These are phyloP conservation scores for Pestalotiopsis sp. DNA, from an alignment of 2,329 filamentous ascomycete genomes.

Conservation along the genomic window DNA sequence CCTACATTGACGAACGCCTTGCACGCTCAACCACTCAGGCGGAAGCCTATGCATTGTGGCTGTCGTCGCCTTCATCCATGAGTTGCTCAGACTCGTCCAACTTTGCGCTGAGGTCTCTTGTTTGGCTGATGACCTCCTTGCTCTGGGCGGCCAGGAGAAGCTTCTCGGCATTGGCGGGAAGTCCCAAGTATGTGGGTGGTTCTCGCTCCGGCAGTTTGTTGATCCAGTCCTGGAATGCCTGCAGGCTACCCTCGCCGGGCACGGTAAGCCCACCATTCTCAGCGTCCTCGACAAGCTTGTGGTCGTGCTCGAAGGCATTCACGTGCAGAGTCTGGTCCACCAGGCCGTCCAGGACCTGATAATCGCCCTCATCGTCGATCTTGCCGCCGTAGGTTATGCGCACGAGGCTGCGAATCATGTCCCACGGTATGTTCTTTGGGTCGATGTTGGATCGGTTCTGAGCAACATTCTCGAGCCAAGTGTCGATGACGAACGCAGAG, in stretches of 20 bases:
- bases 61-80: slow-evolving; percentile 59
- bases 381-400: slow-evolving; percentile 97
- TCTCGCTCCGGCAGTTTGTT: slow-evolving; percentile 90
- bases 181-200: slow-evolving; percentile 89
- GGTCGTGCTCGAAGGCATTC: slow-evolving; percentile 86
- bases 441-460: slow-evolving; percentile 89
- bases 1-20: background rate
- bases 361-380: slow-evolving; percentile 89
- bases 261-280: slow-evolving; percentile 64
- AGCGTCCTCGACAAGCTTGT: slow-evolving; percentile 76
- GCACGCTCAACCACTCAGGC: background rate
- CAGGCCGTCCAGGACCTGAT: slow-evolving; percentile 68
- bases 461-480: slow-evolving; percentile 83
- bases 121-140: slow-evolving; percentile 77
- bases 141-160: slow-evolving; percentile 86
- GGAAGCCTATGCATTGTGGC: background rate
- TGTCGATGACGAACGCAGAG: slow-evolving; percentile 92
- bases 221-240: slow-evolving; percentile 90
- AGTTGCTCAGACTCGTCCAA: slow-evolving; percentile 93
- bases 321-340: slow-evolving; percentile 81
- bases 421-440: slow-evolving; percentile 92
- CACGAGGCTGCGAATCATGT: slow-evolving; percentile 87
- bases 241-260: slow-evolving; percentile 77
- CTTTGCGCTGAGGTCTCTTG: slow-evolving; percentile 82
- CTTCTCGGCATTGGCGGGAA: slow-evolving; percentile 97